Percentiles rank a stretch among this genome's conserved stretches.
Conservation (phyloP, 176 grass and related monocot genomes). For the Areca catechu region DNA sequence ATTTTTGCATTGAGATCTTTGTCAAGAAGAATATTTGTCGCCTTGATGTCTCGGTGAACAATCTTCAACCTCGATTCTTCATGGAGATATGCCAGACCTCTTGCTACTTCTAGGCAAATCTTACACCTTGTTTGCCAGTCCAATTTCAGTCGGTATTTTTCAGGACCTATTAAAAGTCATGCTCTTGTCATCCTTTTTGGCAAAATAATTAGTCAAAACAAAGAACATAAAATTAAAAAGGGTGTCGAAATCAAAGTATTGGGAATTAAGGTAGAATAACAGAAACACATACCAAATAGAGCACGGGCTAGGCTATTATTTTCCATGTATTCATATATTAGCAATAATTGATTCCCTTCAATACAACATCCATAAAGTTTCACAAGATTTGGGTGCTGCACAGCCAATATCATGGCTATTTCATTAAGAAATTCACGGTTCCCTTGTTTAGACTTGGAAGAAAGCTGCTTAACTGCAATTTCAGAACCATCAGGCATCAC, state of each 20-base stretch:
- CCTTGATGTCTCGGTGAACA: too few species aligned
- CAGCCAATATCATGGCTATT: constrained; percentile 6
- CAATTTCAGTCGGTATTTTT: constrained; percentile 45
- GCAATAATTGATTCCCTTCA: constrained; percentile 5
- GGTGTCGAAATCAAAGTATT: neutral
- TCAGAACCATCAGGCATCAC: constrained; percentile 6
- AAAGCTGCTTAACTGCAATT: constrained; percentile 14
- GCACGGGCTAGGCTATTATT: constrained; percentile 16
- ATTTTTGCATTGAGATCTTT: too few species aligned
- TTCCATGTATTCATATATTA: constrained; percentile 11
- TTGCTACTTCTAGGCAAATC: constrained; percentile 72
- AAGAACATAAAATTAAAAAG: neutral
- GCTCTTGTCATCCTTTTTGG: neutral
- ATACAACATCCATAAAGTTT: constrained; percentile 9
- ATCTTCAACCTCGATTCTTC: too few species aligned
- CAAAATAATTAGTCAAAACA: neutral
- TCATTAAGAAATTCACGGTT: constrained; percentile 15
- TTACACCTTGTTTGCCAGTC: constrained; percentile 55
- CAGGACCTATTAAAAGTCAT: constrained; percentile 25
- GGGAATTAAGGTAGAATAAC: neutral
- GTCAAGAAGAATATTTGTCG: too few species aligned
- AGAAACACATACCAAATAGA: constrained; percentile 1
- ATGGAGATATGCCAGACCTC: constrained; percentile 71
- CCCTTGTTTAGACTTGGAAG: constrained; percentile 12
- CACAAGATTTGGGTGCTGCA: constrained; percentile 13